A percentile compares a stretch with the other conserved stretches of the same genome.
phyloP scores from a whole-genome alignment of 169 alveolate species.

The Plasmodium vivax region DNA sequence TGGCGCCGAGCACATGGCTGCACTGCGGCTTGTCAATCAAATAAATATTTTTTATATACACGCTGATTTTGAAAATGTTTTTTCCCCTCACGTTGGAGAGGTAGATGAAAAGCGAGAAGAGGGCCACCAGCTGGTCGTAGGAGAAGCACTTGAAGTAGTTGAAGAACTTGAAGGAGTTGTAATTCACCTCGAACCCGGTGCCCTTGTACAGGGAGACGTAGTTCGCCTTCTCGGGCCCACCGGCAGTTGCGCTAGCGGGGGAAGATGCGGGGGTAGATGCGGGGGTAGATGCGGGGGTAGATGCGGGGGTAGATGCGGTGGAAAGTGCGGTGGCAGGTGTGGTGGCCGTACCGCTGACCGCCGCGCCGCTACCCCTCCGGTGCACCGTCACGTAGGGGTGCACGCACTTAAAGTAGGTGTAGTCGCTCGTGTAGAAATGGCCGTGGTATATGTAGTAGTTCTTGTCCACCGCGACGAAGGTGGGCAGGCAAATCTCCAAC shows the following conservation, averaged over 20 bases:
- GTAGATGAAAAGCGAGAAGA: conserved; percentile 53
- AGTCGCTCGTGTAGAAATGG: conserved; percentile 48
- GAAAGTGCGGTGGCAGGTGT: not conserved
- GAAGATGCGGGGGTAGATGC: not conserved
- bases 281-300: too few relatives aligned
- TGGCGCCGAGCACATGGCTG: not conserved
- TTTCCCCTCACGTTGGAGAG: conserved; percentile 59
- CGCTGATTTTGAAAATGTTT: conserved; percentile 26
- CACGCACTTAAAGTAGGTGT: conserved; percentile 50
- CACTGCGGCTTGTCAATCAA: conserved; percentile 29
- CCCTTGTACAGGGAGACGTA: conserved; percentile 42
- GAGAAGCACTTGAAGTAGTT: conserved; percentile 58
- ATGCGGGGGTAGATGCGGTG: too few relatives aligned
- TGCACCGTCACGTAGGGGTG: conserved; percentile 29
- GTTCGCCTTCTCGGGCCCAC: not conserved
- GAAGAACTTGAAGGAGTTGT: conserved; percentile 56
- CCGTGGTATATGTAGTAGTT: conserved; percentile 52
- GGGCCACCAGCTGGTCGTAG: conserved; percentile 47
- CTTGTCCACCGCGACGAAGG: conserved; percentile 51
- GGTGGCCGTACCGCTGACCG: not conserved
- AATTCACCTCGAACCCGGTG: conserved; percentile 59
- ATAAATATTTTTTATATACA: conserved; percentile 43
- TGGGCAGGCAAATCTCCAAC: conserved; percentile 40
- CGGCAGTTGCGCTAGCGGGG: not conserved
- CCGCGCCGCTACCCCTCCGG: not conserved